Evolutionary conservation across 768 basidiomycete genomes (phyloP).

Genomic region (Suillus decipiens): DNA sequence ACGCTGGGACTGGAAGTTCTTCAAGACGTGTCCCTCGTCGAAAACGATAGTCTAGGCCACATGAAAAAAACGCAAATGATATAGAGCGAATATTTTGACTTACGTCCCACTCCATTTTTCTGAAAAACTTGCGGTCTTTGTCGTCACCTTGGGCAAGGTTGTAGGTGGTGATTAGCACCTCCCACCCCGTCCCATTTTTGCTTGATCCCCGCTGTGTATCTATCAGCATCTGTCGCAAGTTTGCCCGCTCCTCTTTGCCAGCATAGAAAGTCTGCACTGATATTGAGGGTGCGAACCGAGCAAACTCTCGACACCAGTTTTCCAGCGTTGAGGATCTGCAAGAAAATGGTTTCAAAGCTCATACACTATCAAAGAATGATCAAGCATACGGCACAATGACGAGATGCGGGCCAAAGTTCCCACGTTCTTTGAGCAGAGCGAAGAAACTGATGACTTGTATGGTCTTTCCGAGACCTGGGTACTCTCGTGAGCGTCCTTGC

Average conservation of each 20-base stretch:
- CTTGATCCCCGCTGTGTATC: slow-evolving; percentile 54
- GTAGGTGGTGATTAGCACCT: slow-evolving; percentile 96
- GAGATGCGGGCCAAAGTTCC: slow-evolving; percentile 83
- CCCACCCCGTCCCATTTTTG: slow-evolving; percentile 66
- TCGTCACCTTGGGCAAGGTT: slow-evolving; percentile 87
- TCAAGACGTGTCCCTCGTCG: slow-evolving; percentile 96
- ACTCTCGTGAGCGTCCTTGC: slow-evolving; percentile 12
- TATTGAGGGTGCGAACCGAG: slow-evolving; percentile 84
- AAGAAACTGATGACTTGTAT: slow-evolving; percentile 98
- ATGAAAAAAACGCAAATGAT: background rate
- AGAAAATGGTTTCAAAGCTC: slow-evolving; percentile 5
- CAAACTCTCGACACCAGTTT: slow-evolving; percentile 98
- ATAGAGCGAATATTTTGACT: slow-evolving; percentile 32
- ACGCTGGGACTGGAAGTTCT: slow-evolving; percentile 97
- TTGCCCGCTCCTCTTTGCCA: slow-evolving; percentile 79
- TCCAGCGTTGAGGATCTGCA: slow-evolving; percentile 91
- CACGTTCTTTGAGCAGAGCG: slow-evolving; percentile 80
- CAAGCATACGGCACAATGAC: slow-evolving; percentile 89
- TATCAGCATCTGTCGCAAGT: slow-evolving; percentile 70
- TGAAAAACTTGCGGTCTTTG: slow-evolving; percentile 91
- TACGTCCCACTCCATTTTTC: slow-evolving; percentile 90
- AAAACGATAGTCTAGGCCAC: slow-evolving; percentile 79
- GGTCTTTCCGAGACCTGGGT: slow-evolving; percentile 92
- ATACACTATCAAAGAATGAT: background rate
- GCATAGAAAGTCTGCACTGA: slow-evolving; percentile 93